A percentile compares a stretch with the other conserved stretches of the same genome.
These are phyloP conservation scores for Hapsidospora chrysogenum DNA, from an alignment of 495 filamentous ascomycete genomes.

Conservation along the genomic window DNA sequence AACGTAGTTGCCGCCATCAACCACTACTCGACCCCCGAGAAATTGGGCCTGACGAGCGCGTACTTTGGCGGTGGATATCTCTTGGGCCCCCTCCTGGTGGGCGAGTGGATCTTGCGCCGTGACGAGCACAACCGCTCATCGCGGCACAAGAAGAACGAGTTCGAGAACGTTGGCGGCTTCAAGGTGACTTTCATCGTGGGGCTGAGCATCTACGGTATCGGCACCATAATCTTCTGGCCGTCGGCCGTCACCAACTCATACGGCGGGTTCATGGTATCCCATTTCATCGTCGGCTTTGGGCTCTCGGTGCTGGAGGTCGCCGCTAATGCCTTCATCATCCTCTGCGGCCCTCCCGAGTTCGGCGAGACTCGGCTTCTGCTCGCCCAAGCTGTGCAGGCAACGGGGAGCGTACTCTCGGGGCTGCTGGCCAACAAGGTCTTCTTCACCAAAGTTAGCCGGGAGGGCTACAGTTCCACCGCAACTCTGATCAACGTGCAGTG, in stretches of 20 bases:
- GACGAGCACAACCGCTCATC: constrained; percentile 27
- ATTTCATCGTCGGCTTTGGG: constrained; percentile 49
- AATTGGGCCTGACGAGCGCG: constrained; percentile 19
- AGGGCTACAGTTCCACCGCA: constrained; percentile 6
- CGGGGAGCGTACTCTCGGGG: constrained; percentile 48
- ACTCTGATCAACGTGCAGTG: constrained; percentile 53
- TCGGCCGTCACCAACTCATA: constrained; percentile 22
- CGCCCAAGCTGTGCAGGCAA: constrained; percentile 51
- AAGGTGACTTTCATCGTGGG: constrained; percentile 39
- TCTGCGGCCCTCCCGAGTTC: constrained; percentile 30
- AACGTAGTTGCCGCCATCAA: constrained; percentile 28
- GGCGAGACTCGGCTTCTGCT: constrained; percentile 44
- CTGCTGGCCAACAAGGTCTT: constrained; percentile 53
- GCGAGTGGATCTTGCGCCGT: constrained; percentile 45
- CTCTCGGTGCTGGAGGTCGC: constrained; percentile 49
- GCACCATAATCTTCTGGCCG: constrained; percentile 37
- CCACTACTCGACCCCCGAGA: constrained; percentile 16
- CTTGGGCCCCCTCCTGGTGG: constrained; percentile 45
- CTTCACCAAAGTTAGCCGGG: constrained; percentile 22
- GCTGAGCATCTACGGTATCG: constrained; percentile 41
- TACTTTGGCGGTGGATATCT: constrained; percentile 42
- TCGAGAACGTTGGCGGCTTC: constrained; percentile 12
- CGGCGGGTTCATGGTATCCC: constrained; percentile 13
- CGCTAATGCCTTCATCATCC: constrained; percentile 51
- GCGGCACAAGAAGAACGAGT: constrained; percentile 6